Evolutionary conservation across 2,329 filamentous ascomycete genomes (phyloP).

Genomic region (Arthrobotrys megalospora): DNA sequence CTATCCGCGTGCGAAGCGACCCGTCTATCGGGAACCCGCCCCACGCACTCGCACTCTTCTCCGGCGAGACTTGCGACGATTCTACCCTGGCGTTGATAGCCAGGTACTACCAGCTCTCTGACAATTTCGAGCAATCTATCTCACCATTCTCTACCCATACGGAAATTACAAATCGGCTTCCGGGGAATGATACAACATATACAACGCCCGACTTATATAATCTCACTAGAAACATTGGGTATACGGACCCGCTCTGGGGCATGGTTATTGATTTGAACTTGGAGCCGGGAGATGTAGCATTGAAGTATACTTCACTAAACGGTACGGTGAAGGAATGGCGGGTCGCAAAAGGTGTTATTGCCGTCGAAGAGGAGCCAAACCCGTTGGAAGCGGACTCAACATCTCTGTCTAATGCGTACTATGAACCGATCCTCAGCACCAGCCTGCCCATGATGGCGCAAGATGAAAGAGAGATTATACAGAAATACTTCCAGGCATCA

Average conservation of each 20-base stretch:
- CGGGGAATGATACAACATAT: background rate
- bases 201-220: background rate
- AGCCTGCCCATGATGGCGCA: slow-evolving; percentile 1
- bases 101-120: slow-evolving; percentile 26
- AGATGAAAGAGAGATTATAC: background rate
- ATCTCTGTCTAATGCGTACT: background rate
- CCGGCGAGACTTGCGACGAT: slow-evolving; percentile 17
- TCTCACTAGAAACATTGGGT: slow-evolving; percentile 27
- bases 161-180: background rate
- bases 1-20: slow-evolving; percentile 30
- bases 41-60: slow-evolving; percentile 39
- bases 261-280: background rate
- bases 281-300: slow-evolving; percentile 32
- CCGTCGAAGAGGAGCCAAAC: slow-evolving; percentile 11
- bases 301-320: slow-evolving; percentile 20
- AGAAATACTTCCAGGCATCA: background rate
- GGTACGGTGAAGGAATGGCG: slow-evolving; percentile 12
- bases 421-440: background rate
- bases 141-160: background rate
- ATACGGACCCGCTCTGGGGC: slow-evolving; percentile 16
- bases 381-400: background rate
- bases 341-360: slow-evolving; percentile 19
- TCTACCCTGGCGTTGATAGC: background rate
- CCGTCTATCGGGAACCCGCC: slow-evolving; percentile 12
- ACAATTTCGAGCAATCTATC: slow-evolving; percentile 28